phyloP scores from a whole-genome alignment of 192 early-diverging fungal species.

The Polychytrium aggregatum region DNA sequence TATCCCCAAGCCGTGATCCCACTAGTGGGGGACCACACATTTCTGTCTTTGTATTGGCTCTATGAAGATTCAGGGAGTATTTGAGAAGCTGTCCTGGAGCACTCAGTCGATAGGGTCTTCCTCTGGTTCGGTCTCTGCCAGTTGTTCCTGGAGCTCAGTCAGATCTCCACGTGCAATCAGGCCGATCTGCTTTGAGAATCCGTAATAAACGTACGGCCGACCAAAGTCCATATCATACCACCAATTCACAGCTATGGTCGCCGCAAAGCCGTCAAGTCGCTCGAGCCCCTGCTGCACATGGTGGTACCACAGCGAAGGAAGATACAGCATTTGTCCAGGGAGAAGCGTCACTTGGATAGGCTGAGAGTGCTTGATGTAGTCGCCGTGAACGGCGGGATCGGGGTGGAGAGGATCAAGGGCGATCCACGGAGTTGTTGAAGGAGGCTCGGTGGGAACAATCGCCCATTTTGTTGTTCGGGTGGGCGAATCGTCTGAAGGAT shows the following conservation, averaged over 20 bases:
- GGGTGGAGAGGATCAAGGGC: conserved; percentile 10
- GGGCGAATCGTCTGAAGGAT: conserved; percentile 1
- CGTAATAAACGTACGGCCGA: not conserved
- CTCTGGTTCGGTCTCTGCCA: no score
- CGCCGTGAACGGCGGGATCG: conserved; percentile 5
- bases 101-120: no score
- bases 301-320: conserved; percentile 37
- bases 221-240: conserved; percentile 39
- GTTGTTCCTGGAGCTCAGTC: no score
- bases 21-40: no score
- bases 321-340: conserved; percentile 30
- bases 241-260: conserved; percentile 36
- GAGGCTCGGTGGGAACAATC: conserved; percentile 2
- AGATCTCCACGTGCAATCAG: no score
- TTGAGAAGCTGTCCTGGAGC: no score
- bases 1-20: no score
- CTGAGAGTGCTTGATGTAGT: conserved; percentile 1
- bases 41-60: no score
- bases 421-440: conserved; percentile 11
- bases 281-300: conserved; percentile 24
- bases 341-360: conserved; percentile 13
- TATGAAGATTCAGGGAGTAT: no score
- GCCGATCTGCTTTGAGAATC: no score
- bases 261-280: conserved; percentile 6
- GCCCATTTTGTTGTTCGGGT: conserved; percentile 3